These are phyloP conservation scores for Sicyos baderoa DNA, from an alignment of 306 rosid species.

Conservation along the genomic window DNA sequence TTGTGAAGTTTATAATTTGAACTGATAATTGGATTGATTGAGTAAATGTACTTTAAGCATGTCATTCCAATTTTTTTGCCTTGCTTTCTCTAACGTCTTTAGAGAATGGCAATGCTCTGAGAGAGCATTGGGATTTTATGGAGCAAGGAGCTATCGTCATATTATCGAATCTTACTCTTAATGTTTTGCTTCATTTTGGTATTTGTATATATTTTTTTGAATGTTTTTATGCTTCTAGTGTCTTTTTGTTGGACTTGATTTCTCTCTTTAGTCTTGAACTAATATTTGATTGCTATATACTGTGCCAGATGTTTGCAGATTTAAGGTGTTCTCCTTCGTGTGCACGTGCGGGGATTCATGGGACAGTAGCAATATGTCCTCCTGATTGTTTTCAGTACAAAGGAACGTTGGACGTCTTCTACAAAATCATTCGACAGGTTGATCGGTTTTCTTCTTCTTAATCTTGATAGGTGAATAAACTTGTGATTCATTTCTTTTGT, in stretches of 20 bases:
- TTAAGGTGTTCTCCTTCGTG: conserved; percentile 95
- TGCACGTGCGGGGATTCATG: conserved; percentile 78
- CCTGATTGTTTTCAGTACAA: conserved; percentile 93
- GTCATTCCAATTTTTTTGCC: not conserved
- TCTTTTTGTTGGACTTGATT: not conserved
- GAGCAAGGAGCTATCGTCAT: not conserved
- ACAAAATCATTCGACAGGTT: conserved; percentile 82
- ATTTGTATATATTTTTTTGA: not conserved
- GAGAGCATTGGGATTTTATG: not conserved
- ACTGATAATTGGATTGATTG: not conserved
- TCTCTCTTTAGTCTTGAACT: not conserved
- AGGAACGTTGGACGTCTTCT: conserved; percentile 84
- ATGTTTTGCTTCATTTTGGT: not conserved
- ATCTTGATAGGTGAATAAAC: not conserved
- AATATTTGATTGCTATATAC: conserved; percentile 24
- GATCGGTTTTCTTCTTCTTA: conserved; percentile 17
- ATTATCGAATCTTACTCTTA: no score
- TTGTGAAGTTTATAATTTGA: not conserved
- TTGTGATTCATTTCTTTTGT: not conserved
- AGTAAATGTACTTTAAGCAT: not conserved
- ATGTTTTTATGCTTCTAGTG: not conserved
- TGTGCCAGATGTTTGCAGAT: conserved; percentile 78
- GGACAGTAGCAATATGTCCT: conserved; percentile 88
- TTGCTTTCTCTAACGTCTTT: not conserved
- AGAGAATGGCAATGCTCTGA: not conserved